Percentiles rank a stretch among this genome's conserved stretches.
Conservation (phyloP, 805 yeast species). For the Sugiyamaella marilandica region DNA sequence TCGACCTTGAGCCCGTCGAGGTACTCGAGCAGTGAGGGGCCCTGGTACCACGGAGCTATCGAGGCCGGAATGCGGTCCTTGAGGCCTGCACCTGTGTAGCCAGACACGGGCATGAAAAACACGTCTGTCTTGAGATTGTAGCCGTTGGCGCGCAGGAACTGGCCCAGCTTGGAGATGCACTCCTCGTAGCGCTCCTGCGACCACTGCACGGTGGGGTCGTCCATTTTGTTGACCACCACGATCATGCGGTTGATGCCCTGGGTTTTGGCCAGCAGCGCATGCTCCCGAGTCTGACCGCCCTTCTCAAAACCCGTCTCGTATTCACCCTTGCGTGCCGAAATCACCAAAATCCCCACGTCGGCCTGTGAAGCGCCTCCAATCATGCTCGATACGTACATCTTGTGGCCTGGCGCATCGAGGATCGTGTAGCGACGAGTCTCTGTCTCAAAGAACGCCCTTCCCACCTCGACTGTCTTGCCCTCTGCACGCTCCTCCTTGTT, state of each 20-base stretch:
- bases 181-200: constrained; percentile 93
- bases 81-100: constrained; percentile 95
- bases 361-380: constrained; percentile 99
- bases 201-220: constrained; percentile 96
- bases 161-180: constrained; percentile 77
- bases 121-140: constrained; percentile 81
- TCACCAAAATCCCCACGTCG: constrained; percentile 94
- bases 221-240: constrained; percentile 97
- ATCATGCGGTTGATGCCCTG: constrained; percentile 94
- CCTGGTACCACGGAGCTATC: constrained; percentile 88
- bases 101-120: constrained; percentile 94
- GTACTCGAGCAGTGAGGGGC: constrained; percentile 87
- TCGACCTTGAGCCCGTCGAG: constrained; percentile 77
- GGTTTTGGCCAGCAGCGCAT: constrained; percentile 93
- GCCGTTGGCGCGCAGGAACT: constrained; percentile 75
- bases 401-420: constrained; percentile 99
- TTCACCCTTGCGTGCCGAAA: constrained; percentile 98
- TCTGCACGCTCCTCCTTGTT: constrained; percentile 98
- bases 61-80: constrained; percentile 71
- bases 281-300: constrained; percentile 99
- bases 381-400: constrained; percentile 98
- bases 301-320: constrained; percentile 98
- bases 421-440: constrained; percentile 97
- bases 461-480: constrained; percentile 99
- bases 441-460: constrained; percentile 95